phyloP scores from a whole-genome alignment of 2,329 filamentous ascomycete genomes.

The Talaromyces sp. region DNA sequence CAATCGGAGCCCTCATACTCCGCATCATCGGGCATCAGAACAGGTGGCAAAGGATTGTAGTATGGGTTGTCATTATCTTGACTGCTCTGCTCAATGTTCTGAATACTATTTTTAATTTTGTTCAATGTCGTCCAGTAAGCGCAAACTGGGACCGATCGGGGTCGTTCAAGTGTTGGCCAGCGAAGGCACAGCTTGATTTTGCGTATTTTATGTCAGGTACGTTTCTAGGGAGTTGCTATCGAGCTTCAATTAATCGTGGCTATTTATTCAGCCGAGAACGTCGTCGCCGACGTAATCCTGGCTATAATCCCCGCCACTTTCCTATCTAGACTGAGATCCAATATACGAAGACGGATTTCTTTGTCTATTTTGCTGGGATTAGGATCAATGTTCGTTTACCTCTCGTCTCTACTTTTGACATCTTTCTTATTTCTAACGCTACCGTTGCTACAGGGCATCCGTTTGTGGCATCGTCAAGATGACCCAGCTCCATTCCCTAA shows the following conservation, averaged over 20 bases:
- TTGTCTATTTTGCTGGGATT: conserved; percentile 2
- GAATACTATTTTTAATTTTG: conserved; percentile 7
- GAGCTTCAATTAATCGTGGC: neutral
- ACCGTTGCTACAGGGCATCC: neutral
- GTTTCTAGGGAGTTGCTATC: neutral
- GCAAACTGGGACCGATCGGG: conserved; percentile 4
- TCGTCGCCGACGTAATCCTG: conserved; percentile 8
- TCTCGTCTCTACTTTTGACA: neutral
- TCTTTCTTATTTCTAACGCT: neutral
- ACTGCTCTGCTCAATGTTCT: neutral
- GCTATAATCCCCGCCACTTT: neutral
- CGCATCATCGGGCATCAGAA: neutral
- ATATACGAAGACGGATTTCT: neutral
- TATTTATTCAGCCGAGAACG: neutral
- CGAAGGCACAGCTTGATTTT: conserved; percentile 1
- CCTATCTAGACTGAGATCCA: neutral
- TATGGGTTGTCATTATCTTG: conserved; percentile 9
- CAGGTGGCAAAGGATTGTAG: conserved; percentile 4
- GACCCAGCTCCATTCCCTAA: conserved; percentile 2
- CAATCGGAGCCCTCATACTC: conserved; percentile 4
- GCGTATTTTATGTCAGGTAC: conserved; percentile 11
- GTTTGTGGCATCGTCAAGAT: conserved; percentile 12
- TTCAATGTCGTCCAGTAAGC: conserved; percentile 5
- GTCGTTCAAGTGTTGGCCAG: neutral
- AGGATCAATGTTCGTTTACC: neutral